These are phyloP conservation scores for Globisporangium uncinulatum DNA, from an alignment of 352 stramenopile species.

Conservation along the genomic window DNA sequence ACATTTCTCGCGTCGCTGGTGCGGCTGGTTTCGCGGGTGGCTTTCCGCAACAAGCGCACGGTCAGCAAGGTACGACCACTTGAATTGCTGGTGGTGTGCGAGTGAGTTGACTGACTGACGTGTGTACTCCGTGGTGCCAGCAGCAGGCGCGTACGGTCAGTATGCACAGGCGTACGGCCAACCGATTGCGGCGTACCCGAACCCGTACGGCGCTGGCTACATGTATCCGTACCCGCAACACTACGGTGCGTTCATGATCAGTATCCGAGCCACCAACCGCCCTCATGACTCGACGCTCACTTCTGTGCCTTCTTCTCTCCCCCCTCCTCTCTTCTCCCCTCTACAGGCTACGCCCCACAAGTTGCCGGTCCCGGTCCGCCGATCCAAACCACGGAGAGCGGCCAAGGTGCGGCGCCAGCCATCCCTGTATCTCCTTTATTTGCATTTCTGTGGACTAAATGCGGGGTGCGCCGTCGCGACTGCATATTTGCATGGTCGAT, in stretches of 20 bases:
- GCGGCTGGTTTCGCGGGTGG: conserved; percentile 22
- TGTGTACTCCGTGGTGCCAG: background rate
- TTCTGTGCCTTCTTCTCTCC: background rate
- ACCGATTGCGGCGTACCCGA: conserved; percentile 62
- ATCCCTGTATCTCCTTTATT: background rate
- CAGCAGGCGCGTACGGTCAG: conserved; percentile 39
- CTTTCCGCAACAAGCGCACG: conserved; percentile 33
- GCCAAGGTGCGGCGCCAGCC: conserved; percentile 57
- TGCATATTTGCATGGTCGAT: conserved; percentile 38
- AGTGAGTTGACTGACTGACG: background rate
- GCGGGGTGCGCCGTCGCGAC: conserved; percentile 22
- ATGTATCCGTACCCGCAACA: conserved; percentile 84
- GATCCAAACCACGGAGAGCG: conserved; percentile 86
- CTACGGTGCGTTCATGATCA: conserved; percentile 42
- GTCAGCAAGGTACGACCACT: conserved; percentile 30
- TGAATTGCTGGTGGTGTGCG: background rate
- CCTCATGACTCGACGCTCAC: background rate
- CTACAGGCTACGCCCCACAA: conserved; percentile 72
- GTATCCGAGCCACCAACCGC: no score
- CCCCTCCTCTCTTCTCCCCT: conserved; percentile 1
- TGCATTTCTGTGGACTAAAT: conserved; percentile 33
- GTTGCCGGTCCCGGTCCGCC: conserved; percentile 77
- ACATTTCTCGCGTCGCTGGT: conserved; percentile 25
- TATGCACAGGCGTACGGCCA: conserved; percentile 76
- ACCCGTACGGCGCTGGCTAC: conserved; percentile 70